Evolutionary conservation across 768 basidiomycete genomes (phyloP).

Genomic region (Lactifluus hygrophoroides): DNA sequence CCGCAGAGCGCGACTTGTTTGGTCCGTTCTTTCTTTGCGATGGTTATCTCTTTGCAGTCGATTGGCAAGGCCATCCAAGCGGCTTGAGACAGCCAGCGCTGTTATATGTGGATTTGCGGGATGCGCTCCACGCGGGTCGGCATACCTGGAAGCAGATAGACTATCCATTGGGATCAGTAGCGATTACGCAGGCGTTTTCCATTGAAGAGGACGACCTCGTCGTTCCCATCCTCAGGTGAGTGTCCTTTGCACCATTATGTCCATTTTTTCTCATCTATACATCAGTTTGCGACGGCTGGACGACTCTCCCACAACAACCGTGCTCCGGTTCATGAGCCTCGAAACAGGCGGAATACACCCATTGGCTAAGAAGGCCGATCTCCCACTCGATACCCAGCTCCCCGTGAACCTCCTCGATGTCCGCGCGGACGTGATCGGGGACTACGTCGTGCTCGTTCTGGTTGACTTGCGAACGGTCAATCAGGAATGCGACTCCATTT

Average conservation of each 20-base stretch:
- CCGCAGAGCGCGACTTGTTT: conserved; percentile 4
- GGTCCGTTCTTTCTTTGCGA: conserved; percentile 13
- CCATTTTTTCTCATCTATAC: neutral
- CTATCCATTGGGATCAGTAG: conserved; percentile 5
- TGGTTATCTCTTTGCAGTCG: conserved; percentile 7
- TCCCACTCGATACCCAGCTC: conserved; percentile 2
- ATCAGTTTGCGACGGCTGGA: too few species aligned
- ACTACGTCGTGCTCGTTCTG: conserved; percentile 1
- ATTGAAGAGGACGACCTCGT: conserved; percentile 12
- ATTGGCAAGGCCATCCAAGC: conserved; percentile 5
- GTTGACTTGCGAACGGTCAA: neutral
- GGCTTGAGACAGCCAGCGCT: neutral
- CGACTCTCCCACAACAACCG: neutral
- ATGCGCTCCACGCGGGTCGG: conserved; percentile 2
- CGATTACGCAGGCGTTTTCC: conserved; percentile 13
- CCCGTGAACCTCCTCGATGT: conserved; percentile 2
- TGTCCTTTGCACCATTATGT: too few species aligned
- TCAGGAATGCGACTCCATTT: neutral
- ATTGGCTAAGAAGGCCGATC: neutral
- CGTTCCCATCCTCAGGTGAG: conserved; percentile 14
- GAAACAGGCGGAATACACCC: conserved; percentile 3
- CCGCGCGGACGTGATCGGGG: conserved; percentile 1
- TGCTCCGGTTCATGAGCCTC: conserved; percentile 12
- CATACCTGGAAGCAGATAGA: conserved; percentile 7
- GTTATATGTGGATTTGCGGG: conserved; percentile 6